Evolutionary conservation across 352 stramenopile genomes (phyloP).

Genomic region (Phytopythium aichiense): DNA sequence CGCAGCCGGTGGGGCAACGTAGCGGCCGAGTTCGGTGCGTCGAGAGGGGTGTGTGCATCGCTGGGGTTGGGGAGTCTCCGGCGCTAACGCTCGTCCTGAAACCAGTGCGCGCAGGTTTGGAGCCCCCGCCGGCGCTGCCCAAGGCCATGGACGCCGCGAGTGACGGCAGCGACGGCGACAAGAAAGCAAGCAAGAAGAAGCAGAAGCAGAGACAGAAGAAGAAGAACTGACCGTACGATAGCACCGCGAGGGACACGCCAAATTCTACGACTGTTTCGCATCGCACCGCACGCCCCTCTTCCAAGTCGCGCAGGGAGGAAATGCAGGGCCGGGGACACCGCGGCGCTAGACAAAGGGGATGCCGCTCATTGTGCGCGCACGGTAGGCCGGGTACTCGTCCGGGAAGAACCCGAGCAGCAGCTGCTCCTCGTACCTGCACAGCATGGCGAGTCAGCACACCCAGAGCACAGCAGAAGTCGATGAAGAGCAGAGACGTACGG

Average conservation of each 20-base stretch:
- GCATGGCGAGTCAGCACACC: background rate
- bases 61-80: no score
- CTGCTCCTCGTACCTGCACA: slow-evolving; percentile 88
- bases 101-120: slow-evolving; percentile 36
- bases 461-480: background rate
- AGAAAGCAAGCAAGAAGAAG: slow-evolving; percentile 22
- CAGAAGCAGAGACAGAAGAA: slow-evolving; percentile 51
- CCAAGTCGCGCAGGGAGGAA: background rate
- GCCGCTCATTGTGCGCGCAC: slow-evolving; percentile 81
- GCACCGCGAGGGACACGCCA: background rate
- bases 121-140: slow-evolving; percentile 24
- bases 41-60: no score
- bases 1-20: slow-evolving; percentile 34
- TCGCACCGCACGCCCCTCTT: background rate
- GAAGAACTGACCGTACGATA: slow-evolving; percentile 17
- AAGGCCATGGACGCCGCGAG: slow-evolving; percentile 5
- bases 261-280: slow-evolving; percentile 1
- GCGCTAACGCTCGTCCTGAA: background rate
- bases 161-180: slow-evolving; percentile 4
- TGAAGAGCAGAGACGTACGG: slow-evolving; percentile 44
- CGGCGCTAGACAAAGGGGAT: slow-evolving; percentile 87
- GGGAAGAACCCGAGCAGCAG: slow-evolving; percentile 90
- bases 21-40: slow-evolving; percentile 45
- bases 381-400: slow-evolving; percentile 91
- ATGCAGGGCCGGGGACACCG: background rate